Conservation (phyloP, 495 filamentous ascomycete species). For the Parathielavia appendiculata region DNA sequence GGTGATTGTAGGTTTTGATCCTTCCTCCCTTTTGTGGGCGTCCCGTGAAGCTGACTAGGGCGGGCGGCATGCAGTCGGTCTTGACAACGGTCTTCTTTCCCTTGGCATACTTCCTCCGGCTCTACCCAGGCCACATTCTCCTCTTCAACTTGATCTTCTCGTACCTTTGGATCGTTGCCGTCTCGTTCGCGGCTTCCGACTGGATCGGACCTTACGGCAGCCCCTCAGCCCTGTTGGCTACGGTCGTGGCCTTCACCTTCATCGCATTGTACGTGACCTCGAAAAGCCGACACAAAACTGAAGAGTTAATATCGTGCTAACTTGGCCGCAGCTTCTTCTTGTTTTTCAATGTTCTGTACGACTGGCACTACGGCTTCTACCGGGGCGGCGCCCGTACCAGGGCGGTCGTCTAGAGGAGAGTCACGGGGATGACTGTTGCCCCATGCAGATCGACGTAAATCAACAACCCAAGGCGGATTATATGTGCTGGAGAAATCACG, state of each 20-base stretch:
- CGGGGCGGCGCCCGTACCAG: conserved; percentile 24
- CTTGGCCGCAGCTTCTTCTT: conserved; percentile 45
- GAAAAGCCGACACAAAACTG: not conserved
- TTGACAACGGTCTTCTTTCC: conserved; percentile 56
- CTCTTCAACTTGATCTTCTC: conserved; percentile 58
- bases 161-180: conserved; percentile 59
- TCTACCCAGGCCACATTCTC: conserved; percentile 45
- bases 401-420: conserved; percentile 23
- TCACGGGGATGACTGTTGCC: no score
- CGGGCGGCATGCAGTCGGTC: conserved; percentile 37
- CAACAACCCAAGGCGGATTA: not conserved
- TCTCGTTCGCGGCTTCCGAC: conserved; percentile 55
- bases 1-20: conserved; percentile 47
- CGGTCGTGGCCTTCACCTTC: conserved; percentile 57
- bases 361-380: conserved; percentile 41
- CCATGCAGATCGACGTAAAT: no score
- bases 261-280: conserved; percentile 54
- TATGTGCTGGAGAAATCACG: no score
- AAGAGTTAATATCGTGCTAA: conserved; percentile 20
- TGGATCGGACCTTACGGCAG: conserved; percentile 37
- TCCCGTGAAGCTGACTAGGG: not conserved
- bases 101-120: conserved; percentile 50
- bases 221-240: conserved; percentile 40
- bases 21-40: not conserved
- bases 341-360: conserved; percentile 48